Evolutionary conservation across 1,284 basidiomycete species (phyloP), one percentile per base, ranked within the genome.

Genomic region (Sanghuangporus sanghuang): DNA sequence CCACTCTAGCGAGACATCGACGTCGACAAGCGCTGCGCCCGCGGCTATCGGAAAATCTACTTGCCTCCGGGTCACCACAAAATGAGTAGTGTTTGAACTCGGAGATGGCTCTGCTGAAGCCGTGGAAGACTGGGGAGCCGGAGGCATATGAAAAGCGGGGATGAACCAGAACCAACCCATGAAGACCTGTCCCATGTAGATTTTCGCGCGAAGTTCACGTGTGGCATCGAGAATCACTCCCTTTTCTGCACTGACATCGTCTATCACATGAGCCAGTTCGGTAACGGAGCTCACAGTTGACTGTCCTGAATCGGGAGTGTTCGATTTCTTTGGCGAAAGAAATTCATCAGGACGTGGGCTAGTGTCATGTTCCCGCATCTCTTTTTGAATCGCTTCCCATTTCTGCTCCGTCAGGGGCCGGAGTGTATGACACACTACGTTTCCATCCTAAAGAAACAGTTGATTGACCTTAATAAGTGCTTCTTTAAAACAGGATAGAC

Each of bases 91-190:
- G n/a, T 5, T 67, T 68, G 11, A 70, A 54, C 36, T 67, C n/a
- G 8, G 66, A 68, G 53, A 39, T 35, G 14, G 48, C 14, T 14
- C 48, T 38, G 62, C 35, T 65, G 53, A 66, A 63, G 42, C 66
- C 38, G 67, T 59, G 6, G 61, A 62, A 14, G 64, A 48, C 23
- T 32, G 27, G 48, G 27, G 75, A 23, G 80, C 78, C 46, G 79
- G 78, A 0, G 81, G 77, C 74, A 93, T 82, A 70, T 93, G 90
- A 77, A 94, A 93, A 0, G 85, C 79, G 0, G 92, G 92, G 64
- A 94, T 85, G 70, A 93, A 80, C 92, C 92, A 93, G 60, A 86
- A 73, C 92, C 92, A 94, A 32, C 89, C 86, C 73, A 94, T 84
- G 67, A 89, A 85, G 1, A 92, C 79, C 81, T 90, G 67, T 36